Evolutionary conservation across 108 stramenopile genomes (phyloP).

Genomic region (Epithemia pelagica): DNA sequence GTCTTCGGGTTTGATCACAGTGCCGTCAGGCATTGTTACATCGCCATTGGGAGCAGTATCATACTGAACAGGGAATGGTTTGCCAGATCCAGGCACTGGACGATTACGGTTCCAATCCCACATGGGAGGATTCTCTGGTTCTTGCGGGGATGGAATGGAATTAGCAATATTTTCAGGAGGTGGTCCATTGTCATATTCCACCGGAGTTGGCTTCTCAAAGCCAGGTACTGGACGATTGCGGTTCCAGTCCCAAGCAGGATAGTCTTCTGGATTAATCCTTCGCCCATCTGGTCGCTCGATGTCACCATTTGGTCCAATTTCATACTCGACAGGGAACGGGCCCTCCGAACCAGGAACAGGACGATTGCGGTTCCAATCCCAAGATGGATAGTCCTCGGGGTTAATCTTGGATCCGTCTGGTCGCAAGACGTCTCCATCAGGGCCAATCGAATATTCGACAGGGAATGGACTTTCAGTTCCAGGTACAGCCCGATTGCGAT

Average conservation of each 20-base stretch:
- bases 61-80: not conserved
- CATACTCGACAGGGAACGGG: not conserved
- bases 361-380: conserved; percentile 3
- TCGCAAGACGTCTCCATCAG: not conserved
- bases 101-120: conserved; percentile 1
- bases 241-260: conserved; percentile 29
- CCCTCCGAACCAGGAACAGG: not conserved
- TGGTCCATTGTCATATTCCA: not conserved
- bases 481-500: conserved; percentile 2
- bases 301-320: not conserved
- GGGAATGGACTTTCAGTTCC: conserved; percentile 6
- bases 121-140: not conserved
- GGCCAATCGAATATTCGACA: not conserved
- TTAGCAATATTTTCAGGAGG: not conserved
- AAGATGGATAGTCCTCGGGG: conserved; percentile 1
- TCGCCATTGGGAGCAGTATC: not conserved
- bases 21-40: not conserved
- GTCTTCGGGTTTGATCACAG: not conserved
- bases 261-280: conserved; percentile 3
- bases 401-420: not conserved
- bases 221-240: conserved; percentile 17
- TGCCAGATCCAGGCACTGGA: conserved; percentile 6
- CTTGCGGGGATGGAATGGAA: not conserved
- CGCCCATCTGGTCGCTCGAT: not conserved
- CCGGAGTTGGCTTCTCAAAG: not conserved